Evolutionary conservation across 2,329 filamentous ascomycete genomes (phyloP), one percentile per base, ranked within the genome.

Genomic region (Nectriaceae sp.): DNA sequence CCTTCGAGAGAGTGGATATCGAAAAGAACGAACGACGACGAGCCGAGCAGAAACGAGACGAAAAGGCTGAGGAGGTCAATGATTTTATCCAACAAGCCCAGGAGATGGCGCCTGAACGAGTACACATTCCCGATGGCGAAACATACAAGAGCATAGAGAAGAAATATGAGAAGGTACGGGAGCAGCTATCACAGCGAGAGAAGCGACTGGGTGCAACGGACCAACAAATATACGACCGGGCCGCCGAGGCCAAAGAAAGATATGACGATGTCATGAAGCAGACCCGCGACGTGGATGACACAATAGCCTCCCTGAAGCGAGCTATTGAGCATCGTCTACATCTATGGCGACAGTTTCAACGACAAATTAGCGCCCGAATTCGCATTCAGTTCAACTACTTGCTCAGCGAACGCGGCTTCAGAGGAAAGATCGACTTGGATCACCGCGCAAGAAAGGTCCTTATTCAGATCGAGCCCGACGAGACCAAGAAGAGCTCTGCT

Each of bases 381-480:
- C 86, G 90, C 42, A 86, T 88, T 44, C 90, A 89, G 52, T 99
- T 99, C 70, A 87, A 83, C 44, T 95, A 94, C 64, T 80, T 97
- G 13, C 82, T 99, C 49, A 90, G 86, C 63, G 92, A 97, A 70
- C 85, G 94, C 61, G 87, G 88, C 19, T 99, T 96, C 71, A 84
- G 91, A 38, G 94, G 94, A 47, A 83, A 82, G 54, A 81, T 99
- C 48, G 75, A 85, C 19, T 80, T 96, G 36, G 85, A 96, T 61
- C 93, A 97, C 70, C 74, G 77, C 41, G 68, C 77, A n/a, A 87
- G 87, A 59, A 77, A 81, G 47, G 81, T 99, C 31, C 85, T 92
- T 55, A 81, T 99, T 49, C 80, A 88, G 54, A 88, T 93, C 52
- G 83, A 87, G 65, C 84, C 84, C 0, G 83, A 87, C 52, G 77